Conservation (phyloP, 2,329 filamentous ascomycete genomes). For the Colletotrichum sp. region DNA sequence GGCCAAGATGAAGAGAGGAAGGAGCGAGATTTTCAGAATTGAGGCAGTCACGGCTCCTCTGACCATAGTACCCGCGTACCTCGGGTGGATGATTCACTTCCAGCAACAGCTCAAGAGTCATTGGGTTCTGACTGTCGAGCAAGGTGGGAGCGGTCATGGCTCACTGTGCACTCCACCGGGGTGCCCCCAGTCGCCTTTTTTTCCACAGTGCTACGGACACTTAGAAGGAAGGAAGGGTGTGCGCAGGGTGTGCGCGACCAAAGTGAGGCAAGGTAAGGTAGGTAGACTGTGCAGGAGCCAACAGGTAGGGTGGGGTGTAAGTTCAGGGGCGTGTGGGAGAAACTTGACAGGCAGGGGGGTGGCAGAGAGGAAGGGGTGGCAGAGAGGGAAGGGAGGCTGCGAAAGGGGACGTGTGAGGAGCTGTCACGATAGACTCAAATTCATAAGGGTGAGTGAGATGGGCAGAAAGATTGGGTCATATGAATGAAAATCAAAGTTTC, state of each 20-base stretch:
- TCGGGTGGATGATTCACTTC: not conserved
- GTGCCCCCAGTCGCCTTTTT: not conserved
- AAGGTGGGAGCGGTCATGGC: not conserved
- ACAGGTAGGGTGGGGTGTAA: not conserved
- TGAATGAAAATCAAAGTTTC: not conserved
- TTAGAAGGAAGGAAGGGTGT: not conserved
- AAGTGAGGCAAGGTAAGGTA: not conserved
- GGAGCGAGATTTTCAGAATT: not conserved
- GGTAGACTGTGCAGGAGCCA: not conserved
- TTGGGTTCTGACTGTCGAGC: not conserved
- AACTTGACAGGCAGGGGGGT: not conserved
- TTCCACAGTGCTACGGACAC: not conserved
- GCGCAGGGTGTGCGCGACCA: not conserved
- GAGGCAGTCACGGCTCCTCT: not conserved
- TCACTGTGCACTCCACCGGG: not conserved
- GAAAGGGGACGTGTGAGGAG: not conserved
- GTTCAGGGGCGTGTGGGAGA: not conserved
- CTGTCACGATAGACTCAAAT: not conserved
- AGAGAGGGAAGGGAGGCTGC: not conserved
- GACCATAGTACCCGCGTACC: not conserved
- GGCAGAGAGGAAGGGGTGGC: no score
- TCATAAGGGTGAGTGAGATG: not conserved
- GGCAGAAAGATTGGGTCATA: not conserved
- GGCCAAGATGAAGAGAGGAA: not conserved
- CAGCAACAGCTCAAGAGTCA: not conserved